Evolutionary conservation across 768 basidiomycete genomes (phyloP), one percentile per base, ranked within the genome.

Genomic region (Mrakia frigida): DNA sequence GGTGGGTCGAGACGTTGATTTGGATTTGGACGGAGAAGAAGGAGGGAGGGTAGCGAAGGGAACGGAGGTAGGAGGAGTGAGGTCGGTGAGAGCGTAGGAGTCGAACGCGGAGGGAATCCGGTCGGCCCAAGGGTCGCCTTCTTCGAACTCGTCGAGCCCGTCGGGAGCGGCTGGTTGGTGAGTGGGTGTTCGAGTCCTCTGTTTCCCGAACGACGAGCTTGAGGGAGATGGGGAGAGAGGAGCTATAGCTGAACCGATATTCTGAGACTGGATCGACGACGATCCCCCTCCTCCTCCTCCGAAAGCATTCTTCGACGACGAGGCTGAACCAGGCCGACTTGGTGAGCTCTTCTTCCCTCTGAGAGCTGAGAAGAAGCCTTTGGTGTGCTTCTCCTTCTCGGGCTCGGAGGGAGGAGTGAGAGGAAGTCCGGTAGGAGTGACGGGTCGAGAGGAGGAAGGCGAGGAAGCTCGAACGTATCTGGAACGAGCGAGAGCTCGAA

Each of bases 31-130:
- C 7, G 43, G n/a, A 28, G 69, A 0, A 52, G 23, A 14, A 10
- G 21, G 23, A 11, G 6, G 43, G n/a, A 16, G 37, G 18, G 11
- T 46, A 6, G n/a, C 25, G 43, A 28, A 50, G 69, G 37, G 28
- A 70, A n/a, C 31, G 23, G 69, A 52, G 16, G 69, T 46, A 13
- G 69, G 28, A n/a, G 69, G 65, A 10, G 65, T 68, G 65, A 68
- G 65, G 39, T 68, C 65, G 65, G 65, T 41, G 37, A 68, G 65
- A 23, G 35, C 35, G 37, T 68, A 68, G 65, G 35, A 35, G 37
- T 68, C 65, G 25, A 68, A 68, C 5, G 63, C 6, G 3, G 63
- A 11, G n/a, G 31, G 1, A 6, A 35, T 2, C 46, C 21, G 46
- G 13, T 50, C 46, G 2, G 46, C 46, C 46, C 46, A 50, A 50